Conservation (phyloP, 306 rosid genomes). For the Inga oerstediana region DNA sequence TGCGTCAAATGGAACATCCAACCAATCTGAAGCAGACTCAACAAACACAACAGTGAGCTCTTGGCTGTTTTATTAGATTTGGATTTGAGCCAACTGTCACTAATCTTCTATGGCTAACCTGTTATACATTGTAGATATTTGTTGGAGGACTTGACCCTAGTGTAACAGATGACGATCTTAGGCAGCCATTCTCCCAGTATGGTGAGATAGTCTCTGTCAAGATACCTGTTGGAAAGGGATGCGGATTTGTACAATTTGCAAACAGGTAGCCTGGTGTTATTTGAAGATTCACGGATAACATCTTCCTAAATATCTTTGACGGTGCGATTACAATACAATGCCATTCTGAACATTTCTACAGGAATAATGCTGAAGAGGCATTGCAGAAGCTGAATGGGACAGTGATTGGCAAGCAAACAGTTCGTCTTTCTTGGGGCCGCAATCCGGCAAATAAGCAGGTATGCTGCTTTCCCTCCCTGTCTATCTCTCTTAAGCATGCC, state of each 20-base stretch:
- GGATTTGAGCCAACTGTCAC: conserved; percentile 7
- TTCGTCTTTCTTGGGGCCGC: conserved; percentile 99
- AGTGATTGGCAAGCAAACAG: conserved; percentile 84
- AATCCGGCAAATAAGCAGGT: conserved; percentile 99
- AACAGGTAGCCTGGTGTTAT: conserved; percentile 57
- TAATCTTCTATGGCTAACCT: conserved; percentile 34
- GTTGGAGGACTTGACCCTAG: conserved; percentile 98
- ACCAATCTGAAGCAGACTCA: conserved; percentile 81
- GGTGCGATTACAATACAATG: conserved; percentile 8
- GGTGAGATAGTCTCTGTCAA: conserved; percentile 96
- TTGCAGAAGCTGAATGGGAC: conserved; percentile 86
- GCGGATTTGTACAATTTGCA: conserved; percentile 97
- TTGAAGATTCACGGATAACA: conserved; percentile 4
- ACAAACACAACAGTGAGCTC: conserved; percentile 90
- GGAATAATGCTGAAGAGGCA: conserved; percentile 96
- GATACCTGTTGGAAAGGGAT: conserved; percentile 96
- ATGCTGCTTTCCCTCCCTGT: conserved; percentile 29
- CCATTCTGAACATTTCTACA: conserved; percentile 43
- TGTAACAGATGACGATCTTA: conserved; percentile 92
- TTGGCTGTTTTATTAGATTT: conserved; percentile 19
- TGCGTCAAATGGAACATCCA: conserved; percentile 66
- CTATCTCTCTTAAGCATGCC: neutral
- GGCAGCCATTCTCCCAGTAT: conserved; percentile 80
- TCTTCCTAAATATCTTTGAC: conserved; percentile 18
- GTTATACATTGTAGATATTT: conserved; percentile 66